Base-by-base conservation (phyloP, 345 rosid species). In the Linum lewisii region DNA sequence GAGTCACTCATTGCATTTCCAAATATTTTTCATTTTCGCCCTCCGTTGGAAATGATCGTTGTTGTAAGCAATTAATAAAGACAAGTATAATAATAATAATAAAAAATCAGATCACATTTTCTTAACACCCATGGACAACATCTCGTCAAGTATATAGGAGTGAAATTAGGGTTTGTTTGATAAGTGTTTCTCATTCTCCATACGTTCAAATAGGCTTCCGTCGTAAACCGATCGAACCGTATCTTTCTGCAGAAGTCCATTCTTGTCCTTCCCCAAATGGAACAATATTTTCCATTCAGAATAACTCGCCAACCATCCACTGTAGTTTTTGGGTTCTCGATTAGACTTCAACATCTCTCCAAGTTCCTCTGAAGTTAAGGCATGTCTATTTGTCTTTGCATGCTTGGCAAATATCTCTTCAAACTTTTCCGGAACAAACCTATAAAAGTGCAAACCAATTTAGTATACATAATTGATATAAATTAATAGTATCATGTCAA, bases 281-380 rank as follows among this genome's bases (percentile, higher is more conserved):
- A 80, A 72, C 10, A 88, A 57, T 5, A 74, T 21, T 69, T 76
- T 86, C 98, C 96, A 92, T 75, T 92, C 98, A n/a, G 82, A 8
- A 32, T 34, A 88, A 50, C 68, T 61, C 5, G 71, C 87, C 34
- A 83, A 1, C 21, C 7, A 44, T 8, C 24, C 19, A 42, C 8
- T 2, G 47, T 20, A 9, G 25, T 52, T 24, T 52, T 52, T 52
- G 8, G 45, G 54, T 25, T 18, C 7, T 15, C 37, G 24, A 32
- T 11, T 19, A 20, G 7, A 13, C 61, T 29, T 9, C 16, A 23
- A 45, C 36, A n/a, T 29, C 21, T 11, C 20, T 13, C 37, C 26
- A n/a, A 42, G 21, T 16, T 22, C 24, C 3, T 19, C 23, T 9
- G 24, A 21, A 11, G n/a, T 14, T 36, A 23, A 54, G 20, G 23